A percentile compares a stretch with the other conserved stretches of the same genome.
These are phyloP conservation scores for Amanita phalloides DNA, from an alignment of 768 basidiomycete genomes.

Conservation along the genomic window DNA sequence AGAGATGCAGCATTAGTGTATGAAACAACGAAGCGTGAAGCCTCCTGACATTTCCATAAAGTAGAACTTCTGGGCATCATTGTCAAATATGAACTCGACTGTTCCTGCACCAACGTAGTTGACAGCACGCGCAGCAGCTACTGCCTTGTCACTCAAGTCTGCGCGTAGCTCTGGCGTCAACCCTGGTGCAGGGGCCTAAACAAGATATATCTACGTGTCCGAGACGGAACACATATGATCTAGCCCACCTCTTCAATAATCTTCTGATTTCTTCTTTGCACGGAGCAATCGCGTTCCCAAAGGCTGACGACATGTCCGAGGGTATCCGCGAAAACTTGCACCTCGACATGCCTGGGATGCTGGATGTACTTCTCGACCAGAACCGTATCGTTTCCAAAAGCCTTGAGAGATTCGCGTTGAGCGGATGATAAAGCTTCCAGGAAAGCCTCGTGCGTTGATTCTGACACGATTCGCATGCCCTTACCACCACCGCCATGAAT, in stretches of 20 bases:
- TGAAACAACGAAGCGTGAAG: background rate
- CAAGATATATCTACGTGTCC: background rate
- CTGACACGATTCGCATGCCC: slow-evolving; percentile 78
- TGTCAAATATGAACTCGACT: slow-evolving; percentile 97
- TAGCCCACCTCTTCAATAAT: slow-evolving; percentile 75
- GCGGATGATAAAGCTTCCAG: slow-evolving; percentile 77
- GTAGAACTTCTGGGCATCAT: slow-evolving; percentile 76
- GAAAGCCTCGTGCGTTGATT: slow-evolving; percentile 53
- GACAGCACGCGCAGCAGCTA: slow-evolving; percentile 89
- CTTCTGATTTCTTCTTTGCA: slow-evolving; percentile 90
- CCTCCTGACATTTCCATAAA: slow-evolving; percentile 89
- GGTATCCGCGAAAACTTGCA: slow-evolving; percentile 87
- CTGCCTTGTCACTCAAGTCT: slow-evolving; percentile 76
- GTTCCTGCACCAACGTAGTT: slow-evolving; percentile 88
- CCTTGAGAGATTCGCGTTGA: slow-evolving; percentile 77
- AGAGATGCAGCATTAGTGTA: slow-evolving; percentile 2
- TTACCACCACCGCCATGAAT: slow-evolving; percentile 94
- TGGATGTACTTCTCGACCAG: slow-evolving; percentile 85
- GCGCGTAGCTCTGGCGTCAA: slow-evolving; percentile 68
- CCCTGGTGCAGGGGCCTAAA: slow-evolving; percentile 83
- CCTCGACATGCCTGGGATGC: slow-evolving; percentile 84
- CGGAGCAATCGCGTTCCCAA: slow-evolving; percentile 94
- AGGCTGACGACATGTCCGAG: slow-evolving; percentile 77
- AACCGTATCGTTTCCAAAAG: slow-evolving; percentile 81
- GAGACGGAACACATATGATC: background rate